phyloP scores from a whole-genome alignment of 495 filamentous ascomycete species.

The Pseudevernia furfuracea region DNA sequence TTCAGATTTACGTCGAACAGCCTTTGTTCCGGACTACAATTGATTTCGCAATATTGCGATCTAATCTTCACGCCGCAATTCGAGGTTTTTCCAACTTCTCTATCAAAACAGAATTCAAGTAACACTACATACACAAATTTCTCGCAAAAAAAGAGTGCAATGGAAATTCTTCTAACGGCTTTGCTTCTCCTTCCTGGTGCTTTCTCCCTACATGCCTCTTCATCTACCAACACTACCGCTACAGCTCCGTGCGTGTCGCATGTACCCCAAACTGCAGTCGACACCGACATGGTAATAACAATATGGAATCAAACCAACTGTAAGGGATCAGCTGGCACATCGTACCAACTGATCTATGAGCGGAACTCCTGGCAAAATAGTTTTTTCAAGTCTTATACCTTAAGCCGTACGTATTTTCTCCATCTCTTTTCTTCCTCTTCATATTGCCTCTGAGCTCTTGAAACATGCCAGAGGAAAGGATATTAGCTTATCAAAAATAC shows the following conservation, averaged over 20 bases:
- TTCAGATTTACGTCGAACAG: neutral
- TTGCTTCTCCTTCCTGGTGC: neutral
- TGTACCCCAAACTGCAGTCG: neutral
- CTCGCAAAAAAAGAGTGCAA: neutral
- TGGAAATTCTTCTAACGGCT: neutral
- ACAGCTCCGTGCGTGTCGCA: neutral
- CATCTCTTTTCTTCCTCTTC: neutral
- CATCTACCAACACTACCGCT: conserved; percentile 1
- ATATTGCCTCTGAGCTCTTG: neutral
- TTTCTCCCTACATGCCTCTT: neutral
- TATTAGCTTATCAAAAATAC: neutral
- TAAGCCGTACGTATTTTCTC: neutral
- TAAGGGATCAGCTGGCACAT: neutral
- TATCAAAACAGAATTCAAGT: neutral
- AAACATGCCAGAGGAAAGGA: neutral
- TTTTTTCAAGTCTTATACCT: neutral
- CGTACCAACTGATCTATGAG: neutral
- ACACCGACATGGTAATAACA: neutral
- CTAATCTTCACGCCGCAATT: neutral
- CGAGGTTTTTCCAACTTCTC: neutral
- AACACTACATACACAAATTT: neutral
- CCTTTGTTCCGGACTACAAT: neutral
- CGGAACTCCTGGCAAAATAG: neutral
- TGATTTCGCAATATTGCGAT: neutral
- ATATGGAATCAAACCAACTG: neutral